Base-by-base conservation (phyloP, 2,329 filamentous ascomycete species). In the Arthrobotrys sinensis region DNA sequence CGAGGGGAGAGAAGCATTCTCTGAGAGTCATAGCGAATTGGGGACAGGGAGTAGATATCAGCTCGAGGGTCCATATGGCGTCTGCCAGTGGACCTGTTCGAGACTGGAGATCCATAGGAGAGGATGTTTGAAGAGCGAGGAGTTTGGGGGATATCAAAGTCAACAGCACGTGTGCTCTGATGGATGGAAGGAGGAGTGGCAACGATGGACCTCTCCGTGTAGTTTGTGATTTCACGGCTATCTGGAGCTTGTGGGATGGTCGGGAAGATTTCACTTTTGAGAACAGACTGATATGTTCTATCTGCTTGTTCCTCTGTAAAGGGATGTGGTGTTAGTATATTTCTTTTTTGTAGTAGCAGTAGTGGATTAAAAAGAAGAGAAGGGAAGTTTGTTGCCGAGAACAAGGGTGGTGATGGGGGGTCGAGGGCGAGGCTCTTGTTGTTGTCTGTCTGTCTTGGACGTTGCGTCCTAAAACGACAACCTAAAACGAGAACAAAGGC, bases 121-220 rank as follows among this genome's bases (percentile, higher is more conserved):
- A 99, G 98, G 45, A 99, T 89, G 81, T 99, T 99, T 86, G 97
- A 98, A 85, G 97, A 94, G 8, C 96, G 96, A 3, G 96, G 99
- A 0, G 95, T 97, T 0, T 96, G 96, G 0, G 95, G 97, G 52
- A 82, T 81, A 21, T 80, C 81, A 67, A 81, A 79, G 55, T 78
- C 75, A 10, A 78, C 62, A 24, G 75, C 75, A 32, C 75, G 52
- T 21, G 75, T 78, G 36, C 75, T 72, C 14, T 78, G 75, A n/a
- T 78, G 75, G 19, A 78, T 78, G 14, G 80, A 79, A 32, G 81
- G 81, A n/a, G 81, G 81, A 19, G 75, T 78, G n/a, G 75, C 75
- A 57, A 78, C 75, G 12, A 72, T 78, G 24, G 75, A 78, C 46
- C 75, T 52, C 46, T 78, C 75, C 11, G 75, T 78, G 32, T 78